Percentiles rank a stretch among this genome's conserved stretches.
These are phyloP conservation scores for Hamigera avellanea DNA, from an alignment of 495 filamentous ascomycete genomes.

Conservation along the genomic window DNA sequence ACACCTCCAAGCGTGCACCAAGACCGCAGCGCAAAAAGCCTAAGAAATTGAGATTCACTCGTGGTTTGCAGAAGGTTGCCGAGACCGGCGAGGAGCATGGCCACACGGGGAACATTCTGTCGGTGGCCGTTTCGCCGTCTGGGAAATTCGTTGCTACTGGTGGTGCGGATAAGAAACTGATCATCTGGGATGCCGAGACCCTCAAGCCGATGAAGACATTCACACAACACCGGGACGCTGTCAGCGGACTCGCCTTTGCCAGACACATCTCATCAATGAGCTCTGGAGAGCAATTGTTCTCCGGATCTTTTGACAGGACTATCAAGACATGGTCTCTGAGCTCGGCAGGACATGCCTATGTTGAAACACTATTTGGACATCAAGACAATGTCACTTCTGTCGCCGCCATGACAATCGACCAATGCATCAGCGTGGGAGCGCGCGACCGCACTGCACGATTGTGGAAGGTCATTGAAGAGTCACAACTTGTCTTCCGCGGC, in stretches of 20 bases:
- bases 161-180: slow-evolving; percentile 64
- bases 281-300: slow-evolving; percentile 73
- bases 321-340: slow-evolving; percentile 77
- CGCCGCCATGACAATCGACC: slow-evolving; percentile 70
- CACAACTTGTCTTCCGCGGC: slow-evolving; percentile 87
- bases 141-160: slow-evolving; percentile 89
- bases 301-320: slow-evolving; percentile 75
- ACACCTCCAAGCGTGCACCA: slow-evolving; percentile 49
- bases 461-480: slow-evolving; percentile 96
- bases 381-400: slow-evolving; percentile 81
- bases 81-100: slow-evolving; percentile 56
- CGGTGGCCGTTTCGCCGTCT: slow-evolving; percentile 74
- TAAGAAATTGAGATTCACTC: slow-evolving; percentile 52
- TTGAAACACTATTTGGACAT: slow-evolving; percentile 94
- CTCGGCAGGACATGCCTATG: slow-evolving; percentile 52
- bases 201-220: slow-evolving; percentile 74
- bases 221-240: slow-evolving; percentile 79
- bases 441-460: slow-evolving; percentile 85
- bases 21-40: slow-evolving; percentile 59
- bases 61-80: slow-evolving; percentile 50
- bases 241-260: slow-evolving; percentile 76
- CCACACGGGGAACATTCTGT: slow-evolving; percentile 65
- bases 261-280: slow-evolving; percentile 53
- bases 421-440: slow-evolving; percentile 81
- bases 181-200: slow-evolving; percentile 74